These are phyloP conservation scores for Scalesia atractyloides DNA, from an alignment of 129 eudicot genomes.

Conservation along the genomic window DNA sequence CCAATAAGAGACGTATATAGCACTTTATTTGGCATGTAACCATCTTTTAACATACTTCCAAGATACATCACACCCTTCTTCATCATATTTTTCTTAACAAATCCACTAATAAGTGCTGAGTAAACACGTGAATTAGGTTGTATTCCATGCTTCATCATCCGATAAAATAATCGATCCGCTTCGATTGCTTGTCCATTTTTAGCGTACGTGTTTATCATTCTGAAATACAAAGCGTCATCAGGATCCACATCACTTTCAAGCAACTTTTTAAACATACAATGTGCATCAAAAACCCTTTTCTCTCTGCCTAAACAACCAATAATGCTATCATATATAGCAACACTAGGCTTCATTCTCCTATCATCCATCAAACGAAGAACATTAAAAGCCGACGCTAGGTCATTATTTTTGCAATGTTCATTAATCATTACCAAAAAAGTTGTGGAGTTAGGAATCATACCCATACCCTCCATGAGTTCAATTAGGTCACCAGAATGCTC, in stretches of 20 bases:
- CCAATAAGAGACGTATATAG: constrained; percentile 63
- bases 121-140: constrained; percentile 55
- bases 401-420: constrained; percentile 53
- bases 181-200: constrained; percentile 50
- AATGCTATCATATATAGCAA: constrained; percentile 57
- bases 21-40: constrained; percentile 52
- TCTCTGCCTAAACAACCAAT: constrained; percentile 53
- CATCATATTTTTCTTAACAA: constrained; percentile 60
- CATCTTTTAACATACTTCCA: constrained; percentile 59
- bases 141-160: constrained; percentile 45
- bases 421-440: constrained; percentile 53
- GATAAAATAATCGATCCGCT: constrained; percentile 43
- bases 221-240: constrained; percentile 43
- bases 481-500: constrained; percentile 39
- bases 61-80: constrained; percentile 48
- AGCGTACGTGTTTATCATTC: constrained; percentile 60
- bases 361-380: constrained; percentile 52
- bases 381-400: constrained; percentile 46
- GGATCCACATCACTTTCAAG: constrained; percentile 57
- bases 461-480: constrained; percentile 60
- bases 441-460: constrained; percentile 44
- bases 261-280: constrained; percentile 45
- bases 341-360: constrained; percentile 52
- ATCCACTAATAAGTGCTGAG: constrained; percentile 57
- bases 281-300: constrained; percentile 55